Conservation (phyloP, 2,329 filamentous ascomycete species). For the Fusarium aywerte region DNA sequence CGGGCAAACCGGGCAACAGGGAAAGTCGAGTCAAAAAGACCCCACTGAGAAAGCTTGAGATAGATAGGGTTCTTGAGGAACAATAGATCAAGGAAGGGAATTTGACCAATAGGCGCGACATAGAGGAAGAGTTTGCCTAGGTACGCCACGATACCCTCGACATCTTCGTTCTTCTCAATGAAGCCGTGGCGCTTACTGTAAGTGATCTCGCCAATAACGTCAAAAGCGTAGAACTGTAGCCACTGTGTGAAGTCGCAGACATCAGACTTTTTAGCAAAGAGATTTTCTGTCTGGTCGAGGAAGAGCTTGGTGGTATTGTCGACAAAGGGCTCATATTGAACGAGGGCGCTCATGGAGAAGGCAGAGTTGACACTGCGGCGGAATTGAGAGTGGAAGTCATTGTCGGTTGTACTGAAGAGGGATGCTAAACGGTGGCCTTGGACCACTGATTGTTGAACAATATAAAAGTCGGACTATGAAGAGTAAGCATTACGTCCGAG, state of each 20-base stretch:
- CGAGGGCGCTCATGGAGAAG: constrained; percentile 80
- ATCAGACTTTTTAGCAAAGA: constrained; percentile 60
- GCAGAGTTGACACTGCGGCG: constrained; percentile 79
- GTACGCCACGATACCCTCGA: constrained; percentile 78
- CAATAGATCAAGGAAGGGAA: constrained; percentile 75
- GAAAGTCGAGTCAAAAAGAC: constrained; percentile 74
- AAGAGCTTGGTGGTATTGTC: constrained; percentile 79
- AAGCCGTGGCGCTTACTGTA: constrained; percentile 82
- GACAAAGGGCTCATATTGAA: constrained; percentile 84
- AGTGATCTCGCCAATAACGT: constrained; percentile 82
- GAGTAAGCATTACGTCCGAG: constrained; percentile 52
- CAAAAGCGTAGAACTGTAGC: constrained; percentile 85
- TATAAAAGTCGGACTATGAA: constrained; percentile 78
- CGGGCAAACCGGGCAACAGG: constrained; percentile 78
- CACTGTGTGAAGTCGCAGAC: constrained; percentile 71
- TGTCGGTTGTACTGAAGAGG: constrained; percentile 80
- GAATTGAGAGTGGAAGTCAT: constrained; percentile 79
- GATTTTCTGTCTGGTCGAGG: constrained; percentile 67
- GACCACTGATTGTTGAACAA: constrained; percentile 78
- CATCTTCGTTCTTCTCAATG: constrained; percentile 77
- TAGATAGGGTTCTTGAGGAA: constrained; percentile 80
- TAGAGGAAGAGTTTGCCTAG: constrained; percentile 74
- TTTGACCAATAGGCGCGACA: constrained; percentile 79
- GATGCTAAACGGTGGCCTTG: constrained; percentile 75
- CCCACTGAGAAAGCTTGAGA: constrained; percentile 73